Conservation (phyloP, 495 filamentous ascomycete species). For the Lophiotrema nucula region DNA sequence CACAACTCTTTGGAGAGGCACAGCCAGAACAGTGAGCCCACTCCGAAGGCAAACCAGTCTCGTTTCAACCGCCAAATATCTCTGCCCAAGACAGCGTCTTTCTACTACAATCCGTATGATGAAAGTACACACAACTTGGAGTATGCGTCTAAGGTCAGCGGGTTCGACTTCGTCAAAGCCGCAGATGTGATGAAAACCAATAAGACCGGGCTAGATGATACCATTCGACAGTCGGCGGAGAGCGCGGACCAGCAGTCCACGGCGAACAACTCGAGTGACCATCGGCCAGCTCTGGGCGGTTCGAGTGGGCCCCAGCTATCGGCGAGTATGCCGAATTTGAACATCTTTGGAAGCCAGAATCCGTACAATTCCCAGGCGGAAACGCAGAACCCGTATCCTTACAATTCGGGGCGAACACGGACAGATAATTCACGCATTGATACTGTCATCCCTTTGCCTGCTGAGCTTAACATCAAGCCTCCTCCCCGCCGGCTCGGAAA, state of each 20-base stretch:
- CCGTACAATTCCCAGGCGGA: no score
- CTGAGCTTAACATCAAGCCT: slow-evolving; percentile 30
- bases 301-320: no score
- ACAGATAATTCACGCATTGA: no score
- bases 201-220: slow-evolving; percentile 28
- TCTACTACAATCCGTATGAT: slow-evolving; percentile 40
- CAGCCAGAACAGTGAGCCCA: slow-evolving; percentile 35
- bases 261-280: no score
- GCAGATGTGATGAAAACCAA: no score
- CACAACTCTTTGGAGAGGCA: slow-evolving; percentile 24
- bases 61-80: slow-evolving; percentile 40
- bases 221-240: slow-evolving; percentile 26
- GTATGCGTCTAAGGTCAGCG: slow-evolving; percentile 40
- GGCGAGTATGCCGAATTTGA: no score
- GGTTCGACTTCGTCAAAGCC: slow-evolving; percentile 33
- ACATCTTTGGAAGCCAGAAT: no score
- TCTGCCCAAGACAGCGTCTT: slow-evolving; percentile 40
- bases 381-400: no score
- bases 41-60: slow-evolving; percentile 25
- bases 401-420: no score
- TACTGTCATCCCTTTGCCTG: slow-evolving; percentile 8
- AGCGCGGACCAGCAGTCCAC: no score
- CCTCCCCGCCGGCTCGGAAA: slow-evolving; percentile 49
- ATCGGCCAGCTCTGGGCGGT: no score
- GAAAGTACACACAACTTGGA: slow-evolving; percentile 39